Evolutionary conservation across 2,329 filamentous ascomycete genomes (phyloP).

Genomic region (Paecilomyces fulvus): DNA sequence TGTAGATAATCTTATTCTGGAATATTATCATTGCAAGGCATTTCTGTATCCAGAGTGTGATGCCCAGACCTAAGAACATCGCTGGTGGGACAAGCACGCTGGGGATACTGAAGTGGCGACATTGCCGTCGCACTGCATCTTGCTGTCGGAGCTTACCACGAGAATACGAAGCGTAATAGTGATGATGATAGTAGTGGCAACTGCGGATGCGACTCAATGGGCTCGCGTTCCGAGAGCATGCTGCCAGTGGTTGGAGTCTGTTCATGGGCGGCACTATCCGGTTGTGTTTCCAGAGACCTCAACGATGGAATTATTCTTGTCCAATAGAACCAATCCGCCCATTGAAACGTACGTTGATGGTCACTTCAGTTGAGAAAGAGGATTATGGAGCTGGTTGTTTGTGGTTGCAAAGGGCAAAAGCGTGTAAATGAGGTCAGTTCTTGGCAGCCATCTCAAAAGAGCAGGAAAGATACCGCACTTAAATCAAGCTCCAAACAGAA

Average conservation of each 20-base stretch:
- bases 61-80: conserved; percentile 57
- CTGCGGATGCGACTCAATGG: not conserved
- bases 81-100: conserved; percentile 51
- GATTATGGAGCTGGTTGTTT: not conserved
- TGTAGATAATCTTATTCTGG: conserved; percentile 77
- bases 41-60: conserved; percentile 56
- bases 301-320: not conserved
- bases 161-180: conserved; percentile 15
- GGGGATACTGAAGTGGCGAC: not conserved
- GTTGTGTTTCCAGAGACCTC: not conserved
- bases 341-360: not conserved
- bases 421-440: not conserved
- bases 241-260: not conserved
- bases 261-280: not conserved
- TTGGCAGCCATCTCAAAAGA: not conserved
- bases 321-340: not conserved
- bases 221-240: not conserved
- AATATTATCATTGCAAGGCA: conserved; percentile 68
- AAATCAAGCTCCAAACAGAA: too few species aligned
- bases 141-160: not conserved
- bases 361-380: not conserved
- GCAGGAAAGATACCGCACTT: too few species aligned
- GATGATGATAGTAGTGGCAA: conserved; percentile 25
- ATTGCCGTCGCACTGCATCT: not conserved
- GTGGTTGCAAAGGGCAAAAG: not conserved